Evolutionary conservation across 768 basidiomycete species (phyloP).

Genomic region (Collybiopsis confluens): DNA sequence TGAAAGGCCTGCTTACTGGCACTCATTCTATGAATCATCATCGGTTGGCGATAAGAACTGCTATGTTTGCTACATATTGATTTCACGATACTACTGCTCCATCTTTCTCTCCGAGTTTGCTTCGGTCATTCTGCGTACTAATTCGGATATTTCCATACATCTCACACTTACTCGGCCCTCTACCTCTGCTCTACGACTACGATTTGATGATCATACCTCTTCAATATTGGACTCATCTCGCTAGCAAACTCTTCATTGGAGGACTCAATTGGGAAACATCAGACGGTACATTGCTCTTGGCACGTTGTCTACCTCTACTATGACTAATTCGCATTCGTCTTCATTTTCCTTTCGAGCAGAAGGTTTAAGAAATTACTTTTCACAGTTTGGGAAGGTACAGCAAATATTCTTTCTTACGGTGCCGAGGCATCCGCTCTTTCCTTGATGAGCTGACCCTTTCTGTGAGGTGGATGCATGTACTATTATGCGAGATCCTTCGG

Average conservation of each 20-base stretch:
- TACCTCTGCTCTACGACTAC: conserved; percentile 20
- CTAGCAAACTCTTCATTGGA: conserved; percentile 89
- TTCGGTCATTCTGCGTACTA: conserved; percentile 28
- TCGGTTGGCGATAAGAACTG: conserved; percentile 10
- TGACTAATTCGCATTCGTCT: conserved; percentile 28
- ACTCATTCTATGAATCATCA: background rate
- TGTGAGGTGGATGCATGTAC: conserved; percentile 72
- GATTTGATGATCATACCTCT: background rate
- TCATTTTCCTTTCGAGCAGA: conserved; percentile 35
- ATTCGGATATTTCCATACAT: conserved; percentile 28
- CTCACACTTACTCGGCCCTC: conserved; percentile 28
- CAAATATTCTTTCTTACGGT: conserved; percentile 11
- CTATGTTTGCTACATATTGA: conserved; percentile 9
- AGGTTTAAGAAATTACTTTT: conserved; percentile 67
- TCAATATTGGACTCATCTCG: conserved; percentile 14
- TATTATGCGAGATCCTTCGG: conserved; percentile 77
- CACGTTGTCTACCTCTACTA: conserved; percentile 20
- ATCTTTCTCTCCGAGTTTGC: conserved; percentile 20
- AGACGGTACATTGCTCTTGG: conserved; percentile 61
- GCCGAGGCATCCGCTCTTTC: background rate
- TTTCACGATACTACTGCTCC: background rate
- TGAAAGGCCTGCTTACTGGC: background rate
- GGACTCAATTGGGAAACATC: conserved; percentile 90
- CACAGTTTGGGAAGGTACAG: conserved; percentile 70
- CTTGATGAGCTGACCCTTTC: conserved; percentile 9